These are phyloP conservation scores for Saccharomyces pastorianus DNA, from an alignment of 1,139 yeast genomes.

Conservation along the genomic window DNA sequence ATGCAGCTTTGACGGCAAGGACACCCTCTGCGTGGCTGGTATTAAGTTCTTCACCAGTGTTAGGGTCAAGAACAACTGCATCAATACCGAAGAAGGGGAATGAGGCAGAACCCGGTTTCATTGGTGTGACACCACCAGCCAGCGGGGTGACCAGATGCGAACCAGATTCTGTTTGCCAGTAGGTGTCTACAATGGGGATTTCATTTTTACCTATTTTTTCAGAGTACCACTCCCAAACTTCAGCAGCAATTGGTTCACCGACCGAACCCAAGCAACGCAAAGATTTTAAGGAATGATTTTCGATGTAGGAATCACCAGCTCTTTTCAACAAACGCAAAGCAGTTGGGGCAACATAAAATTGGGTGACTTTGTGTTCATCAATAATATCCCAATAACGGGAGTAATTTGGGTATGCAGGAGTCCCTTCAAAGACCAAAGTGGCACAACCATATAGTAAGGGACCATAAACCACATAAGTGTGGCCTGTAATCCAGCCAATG, in stretches of 20 bases:
- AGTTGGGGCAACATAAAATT: slow-evolving; percentile 85
- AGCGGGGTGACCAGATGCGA: slow-evolving; percentile 65
- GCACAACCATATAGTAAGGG: slow-evolving; percentile 75
- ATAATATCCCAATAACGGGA: slow-evolving; percentile 82
- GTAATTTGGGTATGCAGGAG: slow-evolving; percentile 75
- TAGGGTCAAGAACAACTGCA: slow-evolving; percentile 63
- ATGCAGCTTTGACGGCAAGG: slow-evolving; percentile 56
- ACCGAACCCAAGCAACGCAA: slow-evolving; percentile 75
- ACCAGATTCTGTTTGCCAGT: slow-evolving; percentile 83
- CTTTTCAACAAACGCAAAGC: slow-evolving; percentile 76
- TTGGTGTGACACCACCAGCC: slow-evolving; percentile 56
- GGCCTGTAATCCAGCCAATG: slow-evolving; percentile 87
- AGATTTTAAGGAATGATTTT: slow-evolving; percentile 55
- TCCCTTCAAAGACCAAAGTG: slow-evolving; percentile 76
- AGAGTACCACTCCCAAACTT: slow-evolving; percentile 89
- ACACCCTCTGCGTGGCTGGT: slow-evolving; percentile 69
- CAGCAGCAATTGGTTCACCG: slow-evolving; percentile 90
- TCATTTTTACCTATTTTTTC: slow-evolving; percentile 68
- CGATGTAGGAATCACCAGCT: slow-evolving; percentile 66
- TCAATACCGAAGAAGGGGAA: slow-evolving; percentile 71
- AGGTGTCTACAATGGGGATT: slow-evolving; percentile 70
- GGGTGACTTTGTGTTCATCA: slow-evolving; percentile 67
- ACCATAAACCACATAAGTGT: slow-evolving; percentile 75
- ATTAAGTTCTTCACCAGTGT: slow-evolving; percentile 55
- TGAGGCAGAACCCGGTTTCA: slow-evolving; percentile 74